Base-by-base conservation (phyloP, 495 filamentous ascomycete species). In the Oidiodendron maius region DNA sequence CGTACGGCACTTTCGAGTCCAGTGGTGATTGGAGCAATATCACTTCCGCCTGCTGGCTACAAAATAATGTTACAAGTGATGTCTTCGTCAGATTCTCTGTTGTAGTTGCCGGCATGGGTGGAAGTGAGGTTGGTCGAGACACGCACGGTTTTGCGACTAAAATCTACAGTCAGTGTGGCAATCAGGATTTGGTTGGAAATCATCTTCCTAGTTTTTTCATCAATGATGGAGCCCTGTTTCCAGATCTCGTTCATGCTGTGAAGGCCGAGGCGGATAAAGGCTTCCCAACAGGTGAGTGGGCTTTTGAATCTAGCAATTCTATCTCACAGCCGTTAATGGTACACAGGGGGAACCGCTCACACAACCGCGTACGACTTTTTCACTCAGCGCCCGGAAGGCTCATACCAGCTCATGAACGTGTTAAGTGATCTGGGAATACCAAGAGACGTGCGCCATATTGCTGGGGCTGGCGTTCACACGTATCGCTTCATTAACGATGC, bases 1-100 rank as follows among this genome's bases (percentile, higher is more conserved):
- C 77, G 44, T 75, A 81, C 50, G 78, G 78, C 21, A 68, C 70
- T 23, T 82, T 82, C 68, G 69, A 67, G 17, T 77, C 76, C 2
- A 76, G 75, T 45, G 72, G 62, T 16, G 68, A 82, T 58, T 78
- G 64, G 66, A 74, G 72, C 16, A 78, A 79, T 59, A 67, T 77
- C 55, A 78, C 74, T 3, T 70, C 67, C 0, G 74, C 72, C 10
- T 75, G 68, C 1, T 78, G 77, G 64, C 68, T 82, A 13, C 47
- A 54, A 17, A 78, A 72, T 0, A 70, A 75, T 0, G 53, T 74
- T 11, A 18, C 25, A 17, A 46, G 26, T 8, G 26, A 35, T 37
- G 44, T 37, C 16, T 76, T 77, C 26, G 63, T 64, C 20, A 72
- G 76, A 10, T 75, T 78, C 53, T 77, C 74, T 12, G 75, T 72